Conservation (phyloP, 495 filamentous ascomycete species). For the Aspergillus steynii region DNA sequence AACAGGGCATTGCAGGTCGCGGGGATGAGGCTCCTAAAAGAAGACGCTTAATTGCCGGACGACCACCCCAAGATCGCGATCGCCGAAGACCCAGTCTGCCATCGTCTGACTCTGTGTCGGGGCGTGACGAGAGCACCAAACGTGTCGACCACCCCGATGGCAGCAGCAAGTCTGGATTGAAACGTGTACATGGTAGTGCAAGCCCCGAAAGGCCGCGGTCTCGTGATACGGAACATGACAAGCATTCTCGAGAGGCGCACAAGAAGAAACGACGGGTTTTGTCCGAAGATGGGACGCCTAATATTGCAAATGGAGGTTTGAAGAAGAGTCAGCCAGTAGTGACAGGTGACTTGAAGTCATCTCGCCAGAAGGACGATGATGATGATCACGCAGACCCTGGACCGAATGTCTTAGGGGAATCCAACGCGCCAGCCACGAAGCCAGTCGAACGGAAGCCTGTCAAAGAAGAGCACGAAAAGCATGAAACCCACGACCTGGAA, state of each 20-base stretch:
- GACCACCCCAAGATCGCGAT: constrained; percentile 44
- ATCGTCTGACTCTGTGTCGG: constrained; percentile 45
- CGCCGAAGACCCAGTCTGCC: constrained; percentile 37
- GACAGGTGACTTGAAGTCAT: constrained; percentile 25
- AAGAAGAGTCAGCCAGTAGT: constrained; percentile 32
- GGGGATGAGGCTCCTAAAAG: constrained; percentile 40
- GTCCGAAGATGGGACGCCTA: constrained; percentile 41
- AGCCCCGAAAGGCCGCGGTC: constrained; percentile 59
- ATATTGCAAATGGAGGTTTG: constrained; percentile 30
- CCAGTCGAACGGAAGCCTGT: constrained; percentile 20
- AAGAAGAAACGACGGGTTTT: constrained; percentile 54
- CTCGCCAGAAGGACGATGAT: constrained; percentile 28
- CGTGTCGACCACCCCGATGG: constrained; percentile 32
- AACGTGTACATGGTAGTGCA: constrained; percentile 65
- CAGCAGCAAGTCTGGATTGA: constrained; percentile 36
- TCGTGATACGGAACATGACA: constrained; percentile 47
- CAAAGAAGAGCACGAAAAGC: constrained; percentile 37
- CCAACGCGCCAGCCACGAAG: constrained; percentile 14
- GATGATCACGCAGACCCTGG: constrained; percentile 17
- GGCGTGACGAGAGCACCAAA: constrained; percentile 37
- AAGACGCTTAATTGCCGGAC: constrained; percentile 45
- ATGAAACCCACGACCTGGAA: constrained; percentile 25
- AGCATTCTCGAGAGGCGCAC: constrained; percentile 33
- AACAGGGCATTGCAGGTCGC: constrained; percentile 30
- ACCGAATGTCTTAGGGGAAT: constrained; percentile 22